Evolutionary conservation across 1,139 yeast genomes (phyloP).

Genomic region (Lodderomyces beijingensis): DNA sequence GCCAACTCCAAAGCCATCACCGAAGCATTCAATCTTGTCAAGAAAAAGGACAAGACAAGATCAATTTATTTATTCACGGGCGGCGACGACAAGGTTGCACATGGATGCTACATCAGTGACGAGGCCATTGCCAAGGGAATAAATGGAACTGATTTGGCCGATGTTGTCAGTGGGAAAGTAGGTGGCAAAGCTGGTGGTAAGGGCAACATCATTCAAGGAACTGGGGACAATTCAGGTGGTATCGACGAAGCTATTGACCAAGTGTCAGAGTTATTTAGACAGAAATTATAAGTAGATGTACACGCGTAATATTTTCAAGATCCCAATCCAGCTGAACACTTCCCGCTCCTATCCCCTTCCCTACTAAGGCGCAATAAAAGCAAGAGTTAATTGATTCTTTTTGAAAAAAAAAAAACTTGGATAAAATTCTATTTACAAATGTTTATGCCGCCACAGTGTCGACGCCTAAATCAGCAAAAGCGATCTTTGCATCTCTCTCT

Average conservation of each 20-base stretch:
- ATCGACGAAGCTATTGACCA: constrained; percentile 70
- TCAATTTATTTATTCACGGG: constrained; percentile 83
- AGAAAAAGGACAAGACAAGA: constrained; percentile 71
- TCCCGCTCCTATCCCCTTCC: too few relatives aligned
- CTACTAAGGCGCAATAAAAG: too few relatives aligned
- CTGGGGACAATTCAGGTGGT: constrained; percentile 79
- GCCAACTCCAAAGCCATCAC: constrained; percentile 93
- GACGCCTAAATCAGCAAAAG: too few relatives aligned
- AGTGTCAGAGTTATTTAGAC: constrained; percentile 54
- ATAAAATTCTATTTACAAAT: too few relatives aligned
- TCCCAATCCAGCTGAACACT: too few relatives aligned
- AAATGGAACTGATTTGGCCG: constrained; percentile 72
- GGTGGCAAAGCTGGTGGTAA: constrained; percentile 99
- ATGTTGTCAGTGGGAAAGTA: constrained; percentile 61
- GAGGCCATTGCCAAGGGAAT: constrained; percentile 68
- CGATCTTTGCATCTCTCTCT: too few relatives aligned
- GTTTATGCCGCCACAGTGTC: too few relatives aligned
- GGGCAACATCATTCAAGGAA: constrained; percentile 94
- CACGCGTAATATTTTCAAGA: too few relatives aligned
- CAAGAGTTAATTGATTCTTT: too few relatives aligned
- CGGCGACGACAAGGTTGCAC: constrained; percentile 76
- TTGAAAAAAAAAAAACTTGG: too few relatives aligned
- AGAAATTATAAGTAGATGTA: constrained; percentile 50
- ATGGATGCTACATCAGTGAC: constrained; percentile 85
- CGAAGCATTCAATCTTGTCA: constrained; percentile 83